Evolutionary conservation across 495 filamentous ascomycete genomes (phyloP).

Genomic region (Podospora bellae-mahoneyi): DNA sequence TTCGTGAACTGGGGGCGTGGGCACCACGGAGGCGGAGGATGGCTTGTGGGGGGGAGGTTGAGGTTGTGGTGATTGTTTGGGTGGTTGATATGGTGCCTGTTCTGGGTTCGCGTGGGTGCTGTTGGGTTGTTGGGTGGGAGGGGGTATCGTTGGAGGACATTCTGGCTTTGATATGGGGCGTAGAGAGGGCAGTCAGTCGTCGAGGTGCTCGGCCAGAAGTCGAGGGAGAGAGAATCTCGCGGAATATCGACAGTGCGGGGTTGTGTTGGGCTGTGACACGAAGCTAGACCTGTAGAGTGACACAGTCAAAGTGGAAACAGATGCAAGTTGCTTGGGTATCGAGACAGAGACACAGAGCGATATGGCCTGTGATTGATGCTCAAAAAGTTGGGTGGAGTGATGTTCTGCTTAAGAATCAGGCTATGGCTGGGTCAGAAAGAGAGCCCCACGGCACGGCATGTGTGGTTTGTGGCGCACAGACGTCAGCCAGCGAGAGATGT

Average conservation of each 20-base stretch:
- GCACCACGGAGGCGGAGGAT: slow-evolving; percentile 48
- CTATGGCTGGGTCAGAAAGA: neutral
- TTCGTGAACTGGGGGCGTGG: slow-evolving; percentile 38
- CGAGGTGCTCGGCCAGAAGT: neutral
- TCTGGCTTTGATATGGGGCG: neutral
- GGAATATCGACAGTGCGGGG: neutral
- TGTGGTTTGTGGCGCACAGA: neutral
- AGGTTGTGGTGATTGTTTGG: slow-evolving; percentile 17
- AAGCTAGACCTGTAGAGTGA: neutral
- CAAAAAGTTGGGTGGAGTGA: neutral
- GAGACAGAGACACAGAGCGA: neutral
- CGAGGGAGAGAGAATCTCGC: neutral
- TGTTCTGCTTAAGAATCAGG: neutral
- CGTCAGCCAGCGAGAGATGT: neutral
- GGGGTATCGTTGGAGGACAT: slow-evolving; percentile 25
- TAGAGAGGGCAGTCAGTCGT: neutral
- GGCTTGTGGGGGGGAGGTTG: slow-evolving; percentile 33
- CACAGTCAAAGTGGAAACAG: neutral
- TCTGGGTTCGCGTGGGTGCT: slow-evolving; percentile 17
- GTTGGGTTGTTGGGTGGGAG: slow-evolving; percentile 2
- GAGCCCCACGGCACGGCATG: neutral
- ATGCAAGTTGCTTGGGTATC: neutral
- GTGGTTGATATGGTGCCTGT: slow-evolving; percentile 16
- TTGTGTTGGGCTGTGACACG: neutral
- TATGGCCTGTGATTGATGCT: neutral